These are phyloP conservation scores for Cercospora zeae-maydis DNA, from an alignment of 2,329 filamentous ascomycete genomes.

Conservation along the genomic window DNA sequence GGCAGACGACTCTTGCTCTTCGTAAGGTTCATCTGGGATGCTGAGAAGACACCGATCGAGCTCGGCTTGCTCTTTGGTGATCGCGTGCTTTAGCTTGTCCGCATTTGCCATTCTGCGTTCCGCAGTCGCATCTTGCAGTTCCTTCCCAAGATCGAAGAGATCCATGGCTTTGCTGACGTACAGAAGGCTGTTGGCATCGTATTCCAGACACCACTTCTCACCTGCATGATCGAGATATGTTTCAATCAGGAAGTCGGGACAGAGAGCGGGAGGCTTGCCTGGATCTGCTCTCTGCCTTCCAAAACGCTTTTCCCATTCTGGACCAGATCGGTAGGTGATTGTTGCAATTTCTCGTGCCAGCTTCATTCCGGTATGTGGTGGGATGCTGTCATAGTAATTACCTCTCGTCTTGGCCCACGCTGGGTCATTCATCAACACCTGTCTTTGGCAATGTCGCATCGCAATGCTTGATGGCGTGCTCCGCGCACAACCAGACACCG, in stretches of 20 bases:
- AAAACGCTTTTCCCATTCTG: conserved; percentile 96
- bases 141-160: conserved; percentile 81
- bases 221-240: conserved; percentile 97
- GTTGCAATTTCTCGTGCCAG: conserved; percentile 95
- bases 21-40: conserved; percentile 76
- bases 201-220: conserved; percentile 96
- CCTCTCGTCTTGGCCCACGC: conserved; percentile 79
- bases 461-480: conserved; percentile 98
- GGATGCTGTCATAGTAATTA: conserved; percentile 78
- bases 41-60: conserved; percentile 69
- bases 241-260: conserved; percentile 95
- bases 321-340: conserved; percentile 92
- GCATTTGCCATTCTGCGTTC: conserved; percentile 60
- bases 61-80: conserved; percentile 23
- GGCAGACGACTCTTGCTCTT: conserved; percentile 67
- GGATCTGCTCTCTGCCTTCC: conserved; percentile 82
- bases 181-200: conserved; percentile 90
- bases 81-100: conserved; percentile 50
- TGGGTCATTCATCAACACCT: conserved; percentile 98
- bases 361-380: conserved; percentile 96
- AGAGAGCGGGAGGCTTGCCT: conserved; percentile 83
- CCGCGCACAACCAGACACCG: conserved; percentile 87
- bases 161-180: conserved; percentile 99
- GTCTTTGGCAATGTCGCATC: conserved; percentile 95
- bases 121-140: conserved; percentile 62